Percentiles rank a stretch among this genome's conserved stretches.
phyloP scores from a whole-genome alignment of 108 stramenopile genomes.

The Fragilaria crotonensis region DNA sequence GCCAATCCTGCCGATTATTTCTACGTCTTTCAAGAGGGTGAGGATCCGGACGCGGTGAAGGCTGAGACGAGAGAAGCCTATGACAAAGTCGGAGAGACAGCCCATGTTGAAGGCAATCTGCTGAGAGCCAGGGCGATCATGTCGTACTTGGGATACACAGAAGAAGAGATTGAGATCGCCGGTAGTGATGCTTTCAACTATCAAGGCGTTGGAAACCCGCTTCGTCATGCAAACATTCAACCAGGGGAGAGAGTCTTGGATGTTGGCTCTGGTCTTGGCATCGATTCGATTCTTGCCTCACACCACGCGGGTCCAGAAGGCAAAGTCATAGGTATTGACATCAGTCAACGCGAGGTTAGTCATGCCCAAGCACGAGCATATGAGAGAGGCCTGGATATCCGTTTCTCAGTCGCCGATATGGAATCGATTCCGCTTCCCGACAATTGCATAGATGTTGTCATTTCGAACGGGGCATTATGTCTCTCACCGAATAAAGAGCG shows the following conservation, averaged over 20 bases:
- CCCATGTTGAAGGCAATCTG: conserved; percentile 44
- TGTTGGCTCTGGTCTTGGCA: conserved; percentile 64
- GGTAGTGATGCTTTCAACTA: conserved; percentile 67
- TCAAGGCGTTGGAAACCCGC: conserved; percentile 77
- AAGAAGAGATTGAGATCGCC: conserved; percentile 42
- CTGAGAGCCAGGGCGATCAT: conserved; percentile 58
- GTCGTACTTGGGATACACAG: conserved; percentile 49
- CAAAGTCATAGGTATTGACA: conserved; percentile 60
- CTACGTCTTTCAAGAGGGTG: conserved; percentile 17
- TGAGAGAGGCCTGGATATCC: conserved; percentile 22
- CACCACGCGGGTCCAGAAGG: conserved; percentile 27
- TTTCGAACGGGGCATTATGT: conserved; percentile 90
- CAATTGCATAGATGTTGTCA: conserved; percentile 66
- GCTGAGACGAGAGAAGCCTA: conserved; percentile 56
- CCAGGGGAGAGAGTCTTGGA: conserved; percentile 55
- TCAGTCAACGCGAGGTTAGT: conserved; percentile 47
- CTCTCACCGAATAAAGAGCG: conserved; percentile 76
- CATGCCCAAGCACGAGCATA: conserved; percentile 41
- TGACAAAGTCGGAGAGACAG: conserved; percentile 62
- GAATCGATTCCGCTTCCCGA: conserved; percentile 76
- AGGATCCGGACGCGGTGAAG: conserved; percentile 28
- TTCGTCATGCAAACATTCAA: conserved; percentile 54
- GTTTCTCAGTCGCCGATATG: conserved; percentile 83
- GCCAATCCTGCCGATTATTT: conserved; percentile 22
- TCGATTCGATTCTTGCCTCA: conserved; percentile 61